Evolutionary conservation across 164 flowering plant genomes (phyloP), one percentile per base, ranked within the genome.

Genomic region (Akebia trifoliata): DNA sequence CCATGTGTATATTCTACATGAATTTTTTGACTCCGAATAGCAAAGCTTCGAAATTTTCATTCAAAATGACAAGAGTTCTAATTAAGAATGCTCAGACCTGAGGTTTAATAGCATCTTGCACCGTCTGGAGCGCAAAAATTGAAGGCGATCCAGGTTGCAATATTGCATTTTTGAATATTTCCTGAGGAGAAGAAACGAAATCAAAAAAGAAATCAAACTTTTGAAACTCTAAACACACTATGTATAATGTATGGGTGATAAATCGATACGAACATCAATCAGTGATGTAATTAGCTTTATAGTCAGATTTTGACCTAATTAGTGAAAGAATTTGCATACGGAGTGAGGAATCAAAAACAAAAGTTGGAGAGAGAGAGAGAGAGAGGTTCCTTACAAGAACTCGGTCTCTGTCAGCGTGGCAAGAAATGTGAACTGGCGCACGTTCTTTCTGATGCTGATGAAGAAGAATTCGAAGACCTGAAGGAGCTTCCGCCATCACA

Each of bases 71-170:
- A 22, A 48, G 21, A 50, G 51, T 5, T 25, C n/a, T 6, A 42
- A 57, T 26, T 20, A 51, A 29, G 26, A 24, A 0, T 37, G 46
- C 21, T 5, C 37, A 25, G 45, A 76, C 98, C 95, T 91, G 98
- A 65, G 96, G 96, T 67, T 86, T 91, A 40, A 91, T 88, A 35
- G 85, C 90, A 44, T 88, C 87, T 67, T 92, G 98, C 60, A 88
- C 89, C n/a, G 80, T 77, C 69, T 76, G 83, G 24, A 88, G 84
- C 56, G 98, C 98, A 68, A 92, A 92, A 62, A 24, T 73, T 47
- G 78, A 80, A 5, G 92, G 90, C 11, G 75, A 74, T 1, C 82
- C 89, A 12, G 78, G 61, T 51, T 73, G 74, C 62, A 73, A 44
- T 65, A 91, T 69, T 7, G 90, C 95, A 50, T 57, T 76, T 70